Percentiles rank a stretch among this genome's conserved stretches.
phyloP scores from a whole-genome alignment of 148 eudicot species.

The Chenopodium formosanum region DNA sequence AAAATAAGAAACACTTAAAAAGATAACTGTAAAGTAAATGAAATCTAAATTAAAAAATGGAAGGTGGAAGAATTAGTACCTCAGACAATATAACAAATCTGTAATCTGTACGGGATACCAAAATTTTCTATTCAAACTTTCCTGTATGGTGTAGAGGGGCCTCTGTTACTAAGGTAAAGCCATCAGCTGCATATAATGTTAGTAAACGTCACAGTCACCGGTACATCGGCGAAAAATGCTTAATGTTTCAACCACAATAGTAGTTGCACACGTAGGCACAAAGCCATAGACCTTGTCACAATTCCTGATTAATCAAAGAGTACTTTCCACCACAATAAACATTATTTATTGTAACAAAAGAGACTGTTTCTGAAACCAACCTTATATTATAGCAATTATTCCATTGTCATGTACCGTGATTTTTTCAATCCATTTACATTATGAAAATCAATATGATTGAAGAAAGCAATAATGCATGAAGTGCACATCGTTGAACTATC shows the following conservation, averaged over 20 bases:
- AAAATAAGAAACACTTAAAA: too few species aligned
- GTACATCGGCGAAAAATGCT: conserved; percentile 6
- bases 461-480: not conserved
- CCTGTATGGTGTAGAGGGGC: not conserved
- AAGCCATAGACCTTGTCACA: not conserved
- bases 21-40: not conserved
- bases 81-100: not conserved
- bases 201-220: conserved; percentile 19
- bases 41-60: not conserved
- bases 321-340: conserved; percentile 11
- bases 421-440: not conserved
- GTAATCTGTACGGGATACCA: not conserved
- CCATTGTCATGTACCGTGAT: not conserved
- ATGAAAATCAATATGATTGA: not conserved
- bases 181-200: not conserved
- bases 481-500: conserved; percentile 23
- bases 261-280: not conserved
- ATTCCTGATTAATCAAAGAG: conserved; percentile 14
- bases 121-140: not conserved
- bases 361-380: conserved; percentile 12
- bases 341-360: not conserved
- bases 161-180: not conserved
- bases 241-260: conserved; percentile 14
- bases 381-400: not conserved
- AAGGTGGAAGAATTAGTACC: not conserved